phyloP scores from a whole-genome alignment of 345 rosid species.

The Adansonia digitata region DNA sequence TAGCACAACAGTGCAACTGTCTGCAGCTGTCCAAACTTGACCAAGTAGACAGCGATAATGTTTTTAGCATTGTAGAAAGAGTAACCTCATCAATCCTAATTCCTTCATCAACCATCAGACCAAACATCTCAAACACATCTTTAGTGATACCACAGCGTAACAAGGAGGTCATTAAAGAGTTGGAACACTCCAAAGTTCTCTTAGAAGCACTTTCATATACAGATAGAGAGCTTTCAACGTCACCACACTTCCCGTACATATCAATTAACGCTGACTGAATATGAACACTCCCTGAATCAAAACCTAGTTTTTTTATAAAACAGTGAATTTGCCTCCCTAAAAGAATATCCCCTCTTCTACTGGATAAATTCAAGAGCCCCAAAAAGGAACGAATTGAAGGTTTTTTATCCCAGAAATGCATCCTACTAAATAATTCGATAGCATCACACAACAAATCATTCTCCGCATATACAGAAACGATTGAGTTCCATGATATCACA shows the following conservation, averaged over 20 bases:
- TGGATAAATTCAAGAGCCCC: slow-evolving; percentile 55
- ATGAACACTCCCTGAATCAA: slow-evolving; percentile 36
- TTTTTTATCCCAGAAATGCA: slow-evolving; percentile 66
- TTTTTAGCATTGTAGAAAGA: slow-evolving; percentile 57
- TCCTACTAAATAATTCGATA: slow-evolving; percentile 46
- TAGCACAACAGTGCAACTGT: slow-evolving; percentile 53
- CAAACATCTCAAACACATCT: slow-evolving; percentile 64
- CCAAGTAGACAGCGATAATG: slow-evolving; percentile 41
- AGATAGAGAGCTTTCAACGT: slow-evolving; percentile 47
- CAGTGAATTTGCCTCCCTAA: slow-evolving; percentile 70
- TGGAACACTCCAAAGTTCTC: slow-evolving; percentile 49
- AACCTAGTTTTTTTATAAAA: slow-evolving; percentile 54
- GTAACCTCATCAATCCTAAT: slow-evolving; percentile 63
- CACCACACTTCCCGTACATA: slow-evolving; percentile 77
- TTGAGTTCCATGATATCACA: slow-evolving; percentile 80
- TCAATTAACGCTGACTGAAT: slow-evolving; percentile 64
- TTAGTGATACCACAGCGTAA: slow-evolving; percentile 47
- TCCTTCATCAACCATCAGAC: slow-evolving; percentile 71
- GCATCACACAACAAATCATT: slow-evolving; percentile 41
- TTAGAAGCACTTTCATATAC: slow-evolving; percentile 34
- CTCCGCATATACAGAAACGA: slow-evolving; percentile 43
- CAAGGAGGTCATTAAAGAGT: slow-evolving; percentile 65
- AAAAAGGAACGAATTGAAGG: slow-evolving; percentile 58
- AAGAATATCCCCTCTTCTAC: slow-evolving; percentile 33
- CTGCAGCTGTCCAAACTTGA: slow-evolving; percentile 36